Percentiles rank a stretch among this genome's conserved stretches.
Evolutionary conservation across 1,139 yeast species (phyloP).

Genomic region (Yamadazyma buinensis): DNA sequence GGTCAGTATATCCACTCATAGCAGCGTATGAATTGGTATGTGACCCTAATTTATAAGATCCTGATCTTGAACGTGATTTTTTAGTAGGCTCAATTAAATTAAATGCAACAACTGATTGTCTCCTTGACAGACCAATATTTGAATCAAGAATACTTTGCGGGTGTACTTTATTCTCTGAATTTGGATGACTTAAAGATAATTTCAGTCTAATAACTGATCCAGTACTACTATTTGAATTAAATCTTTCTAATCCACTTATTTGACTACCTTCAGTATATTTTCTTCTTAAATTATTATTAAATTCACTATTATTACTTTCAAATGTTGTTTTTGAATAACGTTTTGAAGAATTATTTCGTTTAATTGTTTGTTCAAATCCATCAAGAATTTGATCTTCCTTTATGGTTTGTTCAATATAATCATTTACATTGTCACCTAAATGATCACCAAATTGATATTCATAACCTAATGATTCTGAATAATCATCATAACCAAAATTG

Average conservation of each 20-base stretch:
- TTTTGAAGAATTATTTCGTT: not conserved
- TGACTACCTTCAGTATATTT: not conserved
- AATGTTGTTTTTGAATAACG: not conserved
- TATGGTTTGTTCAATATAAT: not conserved
- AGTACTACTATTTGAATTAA: constrained; percentile 5
- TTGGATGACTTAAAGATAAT: constrained; percentile 5
- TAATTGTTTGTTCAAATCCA: not conserved
- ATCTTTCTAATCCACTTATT: constrained; percentile 1
- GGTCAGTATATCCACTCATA: constrained; percentile 6
- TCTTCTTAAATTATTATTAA: not conserved
- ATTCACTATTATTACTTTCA: not conserved
- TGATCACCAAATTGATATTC: not conserved
- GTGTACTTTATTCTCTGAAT: no score
- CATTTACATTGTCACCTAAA: not conserved
- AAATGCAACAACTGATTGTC: constrained; percentile 5
- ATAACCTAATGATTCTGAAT: not conserved
- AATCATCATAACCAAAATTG: not conserved
- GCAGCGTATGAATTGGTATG: constrained; percentile 2
- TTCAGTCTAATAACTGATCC: constrained; percentile 10
- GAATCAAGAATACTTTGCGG: not conserved
- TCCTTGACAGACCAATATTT: not conserved
- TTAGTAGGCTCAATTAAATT: constrained; percentile 2
- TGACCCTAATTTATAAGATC: constrained; percentile 1
- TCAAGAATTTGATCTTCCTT: not conserved
- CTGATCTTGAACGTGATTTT: not conserved